phyloP scores from a whole-genome alignment of 1,139 yeast genomes.

The Wickerhamiella infanticola region DNA sequence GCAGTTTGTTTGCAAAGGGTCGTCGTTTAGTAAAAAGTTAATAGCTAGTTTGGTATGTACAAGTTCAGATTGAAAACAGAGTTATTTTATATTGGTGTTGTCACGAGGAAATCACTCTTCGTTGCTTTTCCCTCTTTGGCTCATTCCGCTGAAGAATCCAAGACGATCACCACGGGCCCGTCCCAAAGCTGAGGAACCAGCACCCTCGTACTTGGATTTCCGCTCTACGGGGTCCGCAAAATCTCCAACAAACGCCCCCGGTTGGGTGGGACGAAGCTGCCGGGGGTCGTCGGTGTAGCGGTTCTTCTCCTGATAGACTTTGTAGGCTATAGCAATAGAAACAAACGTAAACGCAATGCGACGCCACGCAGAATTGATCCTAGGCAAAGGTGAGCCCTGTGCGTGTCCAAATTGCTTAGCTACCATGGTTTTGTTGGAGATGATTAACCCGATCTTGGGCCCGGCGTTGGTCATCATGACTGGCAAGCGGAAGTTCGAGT shows the following conservation, averaged over 20 bases:
- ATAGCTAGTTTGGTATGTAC: too few relatives aligned
- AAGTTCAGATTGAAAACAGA: too few relatives aligned
- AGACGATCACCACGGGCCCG: slow-evolving; percentile 14
- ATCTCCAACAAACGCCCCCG: slow-evolving; percentile 23
- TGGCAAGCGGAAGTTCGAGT: slow-evolving; percentile 13
- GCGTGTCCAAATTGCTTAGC: slow-evolving; percentile 8
- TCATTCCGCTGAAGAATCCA: background rate
- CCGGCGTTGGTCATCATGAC: slow-evolving; percentile 8
- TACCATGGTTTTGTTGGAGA: background rate
- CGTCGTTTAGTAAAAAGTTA: slow-evolving; percentile 17
- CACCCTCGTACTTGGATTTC: slow-evolving; percentile 26
- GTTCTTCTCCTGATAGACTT: slow-evolving; percentile 13
- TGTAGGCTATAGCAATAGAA: slow-evolving; percentile 15
- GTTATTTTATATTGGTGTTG: background rate
- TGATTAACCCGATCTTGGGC: background rate
- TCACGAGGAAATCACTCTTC: background rate
- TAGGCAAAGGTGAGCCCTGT: slow-evolving; percentile 14
- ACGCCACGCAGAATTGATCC: slow-evolving; percentile 21
- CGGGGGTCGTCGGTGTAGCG: slow-evolving; percentile 13
- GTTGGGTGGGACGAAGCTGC: slow-evolving; percentile 15
- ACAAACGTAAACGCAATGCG: slow-evolving; percentile 18
- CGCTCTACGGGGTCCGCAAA: slow-evolving; percentile 18
- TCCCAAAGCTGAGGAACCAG: slow-evolving; percentile 24
- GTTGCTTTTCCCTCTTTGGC: background rate
- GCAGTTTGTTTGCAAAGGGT: slow-evolving; percentile 24